Conservation (phyloP, 2,329 filamentous ascomycete genomes). For the Leptographium wingfieldii region DNA sequence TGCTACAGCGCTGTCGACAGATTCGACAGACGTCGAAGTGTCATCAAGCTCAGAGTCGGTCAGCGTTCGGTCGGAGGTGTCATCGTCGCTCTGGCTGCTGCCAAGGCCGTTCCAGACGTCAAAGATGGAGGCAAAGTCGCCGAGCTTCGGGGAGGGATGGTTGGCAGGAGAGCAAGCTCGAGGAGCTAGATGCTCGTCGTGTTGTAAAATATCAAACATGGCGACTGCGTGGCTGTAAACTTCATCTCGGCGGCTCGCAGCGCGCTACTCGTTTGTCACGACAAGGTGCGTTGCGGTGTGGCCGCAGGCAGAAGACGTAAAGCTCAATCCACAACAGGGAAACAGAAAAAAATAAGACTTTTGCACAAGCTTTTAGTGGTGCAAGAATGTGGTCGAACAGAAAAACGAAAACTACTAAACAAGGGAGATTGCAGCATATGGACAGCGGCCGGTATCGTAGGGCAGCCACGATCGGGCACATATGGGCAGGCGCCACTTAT, state of each 20-base stretch:
- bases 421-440: too few species aligned
- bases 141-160: constrained; percentile 7
- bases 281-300: background rate
- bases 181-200: background rate
- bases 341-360: background rate
- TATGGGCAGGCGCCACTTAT: too few species aligned
- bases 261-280: background rate
- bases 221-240: background rate
- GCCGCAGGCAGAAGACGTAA: background rate
- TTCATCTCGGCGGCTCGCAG: background rate
- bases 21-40: background rate
- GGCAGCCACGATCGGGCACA: too few species aligned
- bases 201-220: background rate
- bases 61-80: background rate
- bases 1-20: background rate
- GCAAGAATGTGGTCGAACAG: too few species aligned
- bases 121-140: constrained; percentile 8
- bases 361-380: background rate
- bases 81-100: background rate
- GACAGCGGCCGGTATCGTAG: too few species aligned
- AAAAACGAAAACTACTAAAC: too few species aligned
- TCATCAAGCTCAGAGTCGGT: background rate
- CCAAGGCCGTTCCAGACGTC: background rate
- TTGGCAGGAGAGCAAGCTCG: background rate
- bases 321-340: background rate